Conservation (phyloP, 1,284 basidiomycete species). For the Prillingera fragicola region DNA sequence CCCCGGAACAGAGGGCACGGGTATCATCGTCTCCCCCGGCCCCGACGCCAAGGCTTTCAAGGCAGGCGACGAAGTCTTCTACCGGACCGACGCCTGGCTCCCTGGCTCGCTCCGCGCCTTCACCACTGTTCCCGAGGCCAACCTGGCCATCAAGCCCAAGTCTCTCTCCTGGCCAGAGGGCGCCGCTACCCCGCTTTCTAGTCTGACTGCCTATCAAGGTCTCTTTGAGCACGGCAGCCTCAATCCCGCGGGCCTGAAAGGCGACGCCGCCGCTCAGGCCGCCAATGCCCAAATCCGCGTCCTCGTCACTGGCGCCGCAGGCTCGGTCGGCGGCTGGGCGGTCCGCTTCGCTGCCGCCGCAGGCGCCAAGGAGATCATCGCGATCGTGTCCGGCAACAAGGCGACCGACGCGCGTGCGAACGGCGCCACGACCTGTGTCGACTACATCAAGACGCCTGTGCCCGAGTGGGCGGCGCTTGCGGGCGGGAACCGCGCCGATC, state of each 20-base stretch:
- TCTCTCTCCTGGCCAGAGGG: conserved; percentile 10
- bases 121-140: conserved; percentile 5
- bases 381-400: neutral
- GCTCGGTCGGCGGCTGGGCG: conserved; percentile 10
- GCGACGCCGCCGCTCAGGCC: neutral
- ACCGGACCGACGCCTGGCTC: conserved; percentile 12
- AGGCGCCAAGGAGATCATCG: conserved; percentile 4
- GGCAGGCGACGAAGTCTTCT: conserved; percentile 11
- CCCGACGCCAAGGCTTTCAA: neutral
- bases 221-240: conserved; percentile 10
- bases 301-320: conserved; percentile 9
- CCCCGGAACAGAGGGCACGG: conserved; percentile 16
- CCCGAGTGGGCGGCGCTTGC: neutral
- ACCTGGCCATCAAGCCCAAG: conserved; percentile 11
- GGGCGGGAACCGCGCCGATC: conserved; percentile 3
- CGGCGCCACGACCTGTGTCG: conserved; percentile 9
- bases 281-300: conserved; percentile 1
- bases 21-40: conserved; percentile 4
- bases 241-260: neutral
- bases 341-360: conserved; percentile 4
- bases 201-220: conserved; percentile 14
- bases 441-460: conserved; percentile 3
- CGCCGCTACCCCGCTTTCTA: conserved; percentile 10
- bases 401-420: neutral
- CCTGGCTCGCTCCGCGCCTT: conserved; percentile 5